Evolutionary conservation across 139 green algal species (phyloP).

Genomic region (Coccomyxa sp.): DNA sequence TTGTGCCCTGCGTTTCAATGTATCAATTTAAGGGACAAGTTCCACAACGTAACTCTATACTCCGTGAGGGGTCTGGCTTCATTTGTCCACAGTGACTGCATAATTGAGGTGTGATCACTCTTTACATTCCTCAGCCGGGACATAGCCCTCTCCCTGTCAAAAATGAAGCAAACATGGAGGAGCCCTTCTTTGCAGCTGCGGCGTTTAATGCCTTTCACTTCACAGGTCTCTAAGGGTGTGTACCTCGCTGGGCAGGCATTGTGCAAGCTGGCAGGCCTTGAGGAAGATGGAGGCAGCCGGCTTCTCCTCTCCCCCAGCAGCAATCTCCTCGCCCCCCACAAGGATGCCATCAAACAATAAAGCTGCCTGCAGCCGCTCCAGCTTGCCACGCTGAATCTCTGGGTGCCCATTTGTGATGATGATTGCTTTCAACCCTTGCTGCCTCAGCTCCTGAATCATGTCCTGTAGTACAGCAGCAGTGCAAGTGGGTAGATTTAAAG

Average conservation of each 20-base stretch:
- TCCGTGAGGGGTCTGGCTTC: too few relatives aligned
- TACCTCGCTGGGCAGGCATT: constrained; percentile 8
- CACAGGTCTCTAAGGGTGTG: background rate
- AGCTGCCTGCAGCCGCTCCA: constrained; percentile 17
- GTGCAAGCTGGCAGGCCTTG: constrained; percentile 9
- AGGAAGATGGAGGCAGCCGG: constrained; percentile 34
- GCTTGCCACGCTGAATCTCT: constrained; percentile 32
- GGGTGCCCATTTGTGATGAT: constrained; percentile 47
- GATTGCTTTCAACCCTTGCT: constrained; percentile 3
- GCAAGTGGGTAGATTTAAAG: too few relatives aligned
- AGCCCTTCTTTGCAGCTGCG: too few relatives aligned
- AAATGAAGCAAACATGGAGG: too few relatives aligned
- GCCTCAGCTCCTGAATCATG: constrained; percentile 18
- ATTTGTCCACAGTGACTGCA: too few relatives aligned
- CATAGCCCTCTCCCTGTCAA: too few relatives aligned
- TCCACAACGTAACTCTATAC: too few relatives aligned
- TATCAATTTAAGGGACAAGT: too few relatives aligned
- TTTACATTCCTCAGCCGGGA: too few relatives aligned
- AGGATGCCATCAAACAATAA: constrained; percentile 26
- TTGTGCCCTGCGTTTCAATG: too few relatives aligned
- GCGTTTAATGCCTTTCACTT: background rate
- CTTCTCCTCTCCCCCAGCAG: constrained; percentile 26
- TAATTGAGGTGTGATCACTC: too few relatives aligned
- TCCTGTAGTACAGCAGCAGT: background rate
- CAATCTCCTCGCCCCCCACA: constrained; percentile 36